phyloP scores from a whole-genome alignment of 345 rosid species.

The Litchi chinensis region DNA sequence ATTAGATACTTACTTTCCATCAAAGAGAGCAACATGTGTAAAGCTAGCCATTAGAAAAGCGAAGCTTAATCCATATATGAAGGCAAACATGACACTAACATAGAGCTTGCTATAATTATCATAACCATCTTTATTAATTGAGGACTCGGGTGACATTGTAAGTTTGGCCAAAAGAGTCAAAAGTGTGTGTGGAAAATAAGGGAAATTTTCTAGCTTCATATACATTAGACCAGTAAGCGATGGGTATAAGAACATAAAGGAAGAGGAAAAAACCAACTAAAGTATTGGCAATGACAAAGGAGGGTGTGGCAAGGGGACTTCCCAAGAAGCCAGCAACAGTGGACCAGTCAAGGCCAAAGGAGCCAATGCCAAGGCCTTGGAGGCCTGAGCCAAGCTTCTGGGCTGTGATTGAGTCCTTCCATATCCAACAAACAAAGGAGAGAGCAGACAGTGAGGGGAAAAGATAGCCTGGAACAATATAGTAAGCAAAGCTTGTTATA shows the following conservation, averaged over 20 bases:
- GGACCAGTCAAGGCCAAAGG: slow-evolving; percentile 2
- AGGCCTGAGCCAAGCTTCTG: slow-evolving; percentile 4
- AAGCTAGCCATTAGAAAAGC: slow-evolving; percentile 37
- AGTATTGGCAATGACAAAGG: slow-evolving; percentile 6
- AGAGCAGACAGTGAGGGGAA: slow-evolving; percentile 49
- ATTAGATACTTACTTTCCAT: slow-evolving; percentile 34
- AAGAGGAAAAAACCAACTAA: background rate
- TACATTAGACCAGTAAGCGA: slow-evolving; percentile 41
- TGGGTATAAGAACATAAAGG: slow-evolving; percentile 19
- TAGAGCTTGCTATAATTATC: slow-evolving; percentile 42
- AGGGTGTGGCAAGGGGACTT: slow-evolving; percentile 31
- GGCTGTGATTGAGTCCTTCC: background rate
- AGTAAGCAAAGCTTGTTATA: slow-evolving; percentile 49
- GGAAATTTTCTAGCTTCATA: slow-evolving; percentile 51
- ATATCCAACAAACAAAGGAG: slow-evolving; percentile 40
- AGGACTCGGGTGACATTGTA: slow-evolving; percentile 34
- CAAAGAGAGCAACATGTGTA: slow-evolving; percentile 44
- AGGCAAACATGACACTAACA: slow-evolving; percentile 38
- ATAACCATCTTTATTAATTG: slow-evolving; percentile 31
- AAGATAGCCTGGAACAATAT: slow-evolving; percentile 47
- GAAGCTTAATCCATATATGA: slow-evolving; percentile 39
- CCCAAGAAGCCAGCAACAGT: slow-evolving; percentile 6
- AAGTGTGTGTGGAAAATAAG: slow-evolving; percentile 39
- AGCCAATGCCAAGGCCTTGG: slow-evolving; percentile 8
- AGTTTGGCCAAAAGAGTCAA: slow-evolving; percentile 25